Evolutionary conservation across 495 filamentous ascomycete genomes (phyloP), one percentile per base, ranked within the genome.

Genomic region (Penicillium cinerascens): DNA sequence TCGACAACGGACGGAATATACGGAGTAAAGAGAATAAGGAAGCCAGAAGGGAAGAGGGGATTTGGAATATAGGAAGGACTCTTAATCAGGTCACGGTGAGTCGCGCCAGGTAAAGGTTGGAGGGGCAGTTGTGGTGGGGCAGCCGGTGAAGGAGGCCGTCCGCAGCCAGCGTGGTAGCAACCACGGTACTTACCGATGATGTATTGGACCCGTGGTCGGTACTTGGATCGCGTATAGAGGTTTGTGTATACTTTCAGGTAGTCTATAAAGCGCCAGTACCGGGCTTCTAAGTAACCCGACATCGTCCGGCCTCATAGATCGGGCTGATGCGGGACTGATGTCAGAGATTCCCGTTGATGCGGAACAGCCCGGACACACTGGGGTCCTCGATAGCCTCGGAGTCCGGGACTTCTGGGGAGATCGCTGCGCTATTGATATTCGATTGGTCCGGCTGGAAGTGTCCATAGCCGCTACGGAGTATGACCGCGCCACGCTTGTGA

Each of bases 291-390:
- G 57, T 64, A 40, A 22, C 35, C 50, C 46, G 47, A 59, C 29
- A 48, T 60, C 54, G 54, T 59, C 64, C 70, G 70, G 67, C 62
- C 63, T 62, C 54, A 60, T 54, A 38, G 36, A 62, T 73, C 72
- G 71, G 74, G 69, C 71, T 74, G 68, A 71, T 72, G 70, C 74
- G 74, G 74, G 68, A 73, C 70, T 74, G 71, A 77, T 73, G 70
- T 73, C 70, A 77, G 58, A 65, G 52, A 38, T 58, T 25, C 53
- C 52, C 56, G 58, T 61, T 42, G 51, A 60, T 62, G 62, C 71
- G 70, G 71, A 66, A 68, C 54, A 49, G 59, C 49, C 64, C 68
- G 72, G 69, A 61, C 54, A 42, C 50, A 49, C 55, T 42, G 38
- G 40, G 42, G 58, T 59, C 41, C 51, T 61, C 52, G 38, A 67